phyloP scores from a whole-genome alignment of 441 rosid genomes.

The Manihot esculenta region DNA sequence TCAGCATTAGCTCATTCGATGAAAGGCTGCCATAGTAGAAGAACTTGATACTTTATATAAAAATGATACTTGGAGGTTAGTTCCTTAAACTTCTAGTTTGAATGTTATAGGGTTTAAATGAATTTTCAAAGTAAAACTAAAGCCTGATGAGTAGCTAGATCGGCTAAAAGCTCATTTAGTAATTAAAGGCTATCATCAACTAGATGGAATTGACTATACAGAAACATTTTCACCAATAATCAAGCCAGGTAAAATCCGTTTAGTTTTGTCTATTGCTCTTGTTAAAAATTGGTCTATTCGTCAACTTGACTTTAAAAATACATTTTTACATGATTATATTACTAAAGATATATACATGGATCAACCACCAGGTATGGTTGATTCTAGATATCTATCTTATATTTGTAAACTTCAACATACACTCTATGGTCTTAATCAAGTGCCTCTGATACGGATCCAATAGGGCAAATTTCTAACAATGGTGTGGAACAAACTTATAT shows the following conservation, averaged over 20 bases:
- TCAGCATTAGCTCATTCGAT: not conserved
- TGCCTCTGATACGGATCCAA: too few species aligned
- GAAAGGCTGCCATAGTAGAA: not conserved
- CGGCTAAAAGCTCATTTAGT: not conserved
- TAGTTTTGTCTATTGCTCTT: not conserved
- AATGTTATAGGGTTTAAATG: too few species aligned
- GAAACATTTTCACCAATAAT: not conserved
- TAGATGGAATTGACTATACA: not conserved
- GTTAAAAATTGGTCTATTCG: not conserved
- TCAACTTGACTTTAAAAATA: not conserved
- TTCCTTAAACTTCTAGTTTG: constrained; percentile 1
- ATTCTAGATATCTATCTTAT: not conserved
- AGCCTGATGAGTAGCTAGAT: too few species aligned
- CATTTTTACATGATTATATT: not conserved
- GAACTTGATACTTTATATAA: not conserved
- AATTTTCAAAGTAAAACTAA: too few species aligned
- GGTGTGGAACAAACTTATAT: too few species aligned
- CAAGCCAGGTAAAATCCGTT: not conserved
- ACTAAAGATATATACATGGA: not conserved
- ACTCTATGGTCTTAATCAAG: not conserved
- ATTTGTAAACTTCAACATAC: not conserved
- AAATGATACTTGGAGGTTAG: not conserved
- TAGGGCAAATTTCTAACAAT: too few species aligned
- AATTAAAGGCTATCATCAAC: not conserved
- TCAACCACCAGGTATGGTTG: not conserved